Base-by-base conservation (phyloP, 2,329 filamentous ascomycete species). In the Botryotinia globosa region DNA sequence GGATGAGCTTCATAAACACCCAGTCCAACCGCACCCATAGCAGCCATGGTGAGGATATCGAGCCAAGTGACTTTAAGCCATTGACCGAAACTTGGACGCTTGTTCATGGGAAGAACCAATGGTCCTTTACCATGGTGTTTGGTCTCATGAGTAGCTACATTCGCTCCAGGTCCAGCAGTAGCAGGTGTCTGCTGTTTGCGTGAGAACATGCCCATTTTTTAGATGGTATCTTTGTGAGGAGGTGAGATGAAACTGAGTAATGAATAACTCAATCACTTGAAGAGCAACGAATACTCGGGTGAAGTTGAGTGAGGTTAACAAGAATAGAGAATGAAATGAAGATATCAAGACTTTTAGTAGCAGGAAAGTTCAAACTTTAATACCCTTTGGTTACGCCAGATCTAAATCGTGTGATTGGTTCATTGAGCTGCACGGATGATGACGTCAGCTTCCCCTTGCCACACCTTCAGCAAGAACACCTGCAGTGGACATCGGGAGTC, bases 41-140 rank as follows among this genome's bases (percentile, higher is more conserved):
- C 80, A 14, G 84, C 82, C 89, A 93, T 92, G 45, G 90, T 91
- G 32, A 91, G 69, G 69, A 93, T 86, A 78, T 93, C 91, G 20
- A 92, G 81, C 85, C 87, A 90, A 7, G 89, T 91, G 14, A 85
- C 84, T 80, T 90, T 91, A 75, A 92, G 80, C 91, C 91, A 93
- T 79, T 91, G 89, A 4, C 90, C 89, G 76, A 93, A 91, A 2
- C 83, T 86, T 3, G 90, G 90, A 18, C 86, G 83, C 3, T 79
- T 82, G 2, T 83, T 83, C 84, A 88, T 87, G 71, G 82, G 79
- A 68, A 77, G 74, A 59, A 75, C 62, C 1, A 72, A 39, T 37
- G 77, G 75, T 75, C 72, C 69, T 73, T 74, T 74, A 67, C 71
- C 62, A 9, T 63, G 70, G 39, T 54, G 70, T 20, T 39, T 45